phyloP scores from a whole-genome alignment of 2,329 filamentous ascomycete genomes.

The Xenosphaeropsis pyriputrescens region DNA sequence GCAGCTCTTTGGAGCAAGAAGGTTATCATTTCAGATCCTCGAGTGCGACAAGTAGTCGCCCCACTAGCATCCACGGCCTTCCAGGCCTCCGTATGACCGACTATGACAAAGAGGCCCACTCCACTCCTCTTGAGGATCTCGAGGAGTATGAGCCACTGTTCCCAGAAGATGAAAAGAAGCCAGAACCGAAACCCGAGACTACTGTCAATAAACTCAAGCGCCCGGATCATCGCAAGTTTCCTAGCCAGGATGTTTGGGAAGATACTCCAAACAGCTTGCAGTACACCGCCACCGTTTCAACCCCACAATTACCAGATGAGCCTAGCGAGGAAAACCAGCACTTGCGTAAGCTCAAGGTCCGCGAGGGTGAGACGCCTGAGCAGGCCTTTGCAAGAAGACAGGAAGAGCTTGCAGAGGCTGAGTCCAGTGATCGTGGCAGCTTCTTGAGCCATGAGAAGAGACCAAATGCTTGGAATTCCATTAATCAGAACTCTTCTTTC shows the following conservation, averaged over 20 bases:
- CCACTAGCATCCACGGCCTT: slow-evolving; percentile 45
- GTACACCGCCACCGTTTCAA: slow-evolving; percentile 68
- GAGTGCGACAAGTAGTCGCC: slow-evolving; percentile 36
- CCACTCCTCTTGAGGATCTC: slow-evolving; percentile 71
- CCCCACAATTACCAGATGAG: slow-evolving; percentile 49
- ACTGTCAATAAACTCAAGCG: slow-evolving; percentile 39
- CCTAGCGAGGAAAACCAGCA: slow-evolving; percentile 4
- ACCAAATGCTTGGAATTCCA: slow-evolving; percentile 31
- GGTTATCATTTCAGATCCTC: slow-evolving; percentile 27
- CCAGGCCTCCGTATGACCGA: slow-evolving; percentile 18
- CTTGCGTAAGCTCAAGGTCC: slow-evolving; percentile 3
- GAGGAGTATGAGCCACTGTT: slow-evolving; percentile 95
- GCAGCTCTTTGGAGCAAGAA: slow-evolving; percentile 39
- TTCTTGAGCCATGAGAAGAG: slow-evolving; percentile 37
- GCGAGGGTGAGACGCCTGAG: slow-evolving; percentile 35
- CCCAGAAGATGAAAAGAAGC: slow-evolving; percentile 53
- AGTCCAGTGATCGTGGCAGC: slow-evolving; percentile 28
- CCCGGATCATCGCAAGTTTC: slow-evolving; percentile 55
- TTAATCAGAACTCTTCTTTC: slow-evolving; percentile 9
- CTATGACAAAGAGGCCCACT: slow-evolving; percentile 31
- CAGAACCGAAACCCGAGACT: slow-evolving; percentile 30
- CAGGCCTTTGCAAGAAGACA: slow-evolving; percentile 52
- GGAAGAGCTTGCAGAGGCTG: slow-evolving; percentile 47
- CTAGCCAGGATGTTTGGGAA: slow-evolving; percentile 94
- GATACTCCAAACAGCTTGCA: slow-evolving; percentile 80